Base-by-base conservation (phyloP, 495 filamentous ascomycete species). In the Penicillium malachiteum region DNA sequence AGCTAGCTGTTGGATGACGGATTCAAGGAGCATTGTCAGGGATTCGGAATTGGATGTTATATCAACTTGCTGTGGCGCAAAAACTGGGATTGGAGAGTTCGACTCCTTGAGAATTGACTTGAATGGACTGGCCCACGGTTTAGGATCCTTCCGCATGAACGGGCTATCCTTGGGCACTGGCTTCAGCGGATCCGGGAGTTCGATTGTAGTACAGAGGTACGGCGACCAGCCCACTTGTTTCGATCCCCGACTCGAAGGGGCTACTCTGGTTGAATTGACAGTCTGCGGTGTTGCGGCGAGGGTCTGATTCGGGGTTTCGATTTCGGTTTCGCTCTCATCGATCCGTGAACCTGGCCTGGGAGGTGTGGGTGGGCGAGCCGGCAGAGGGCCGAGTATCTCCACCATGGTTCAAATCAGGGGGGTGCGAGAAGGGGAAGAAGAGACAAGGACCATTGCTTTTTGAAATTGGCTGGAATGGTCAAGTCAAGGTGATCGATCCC, bases 51-150 rank as follows among this genome's bases (percentile, higher is more conserved):
- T 70, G 48, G 69, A 70, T 7, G 74, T 59, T 37, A 73, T 58
- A 44, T 76, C 75, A 50, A 80, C 65, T 56, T 44, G 72, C 56
- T 44, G 72, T 56, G 65, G 59, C 5, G 59, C 67, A 54, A 55
- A 64, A 35, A 72, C 63, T 54, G 73, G 67, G 60, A 77, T 67
- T 54, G 72, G 65, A 1, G 74, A 79, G 56, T 74, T 79, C 30
- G 69, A 76, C 16, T 78, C 65, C 69, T 97, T 98, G 45, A 98
- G 80, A 52, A 98, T 97, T 2, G 92, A 93, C 64, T 93, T 96
- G 38, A 48, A 63, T 6, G 60, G 60, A 43, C 48, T 55, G 17
- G 48, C 42, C 21, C 83, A 61, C 11, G 89, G 83, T 64, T 86
- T 90, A 34, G 77, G 78, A 48, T 86, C 80, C 14, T 50, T 46